These are phyloP conservation scores for Anisogramma anomala DNA, from an alignment of 2,329 filamentous ascomycete species.

Conservation along the genomic window DNA sequence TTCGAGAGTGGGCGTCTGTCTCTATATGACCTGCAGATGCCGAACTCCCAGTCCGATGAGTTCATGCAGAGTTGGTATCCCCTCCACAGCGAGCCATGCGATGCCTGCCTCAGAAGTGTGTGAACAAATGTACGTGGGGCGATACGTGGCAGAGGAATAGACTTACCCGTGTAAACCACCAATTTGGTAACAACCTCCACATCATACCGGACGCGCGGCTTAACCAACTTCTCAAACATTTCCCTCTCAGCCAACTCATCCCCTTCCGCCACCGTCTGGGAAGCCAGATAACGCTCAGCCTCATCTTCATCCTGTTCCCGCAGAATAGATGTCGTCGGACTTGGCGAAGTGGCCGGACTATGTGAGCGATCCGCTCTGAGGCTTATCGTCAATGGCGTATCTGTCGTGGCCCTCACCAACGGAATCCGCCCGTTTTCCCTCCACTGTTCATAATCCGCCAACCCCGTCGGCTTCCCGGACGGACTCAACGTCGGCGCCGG, in stretches of 20 bases:
- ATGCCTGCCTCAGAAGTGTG: slow-evolving; percentile 46
- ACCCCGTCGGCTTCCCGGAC: slow-evolving; percentile 21
- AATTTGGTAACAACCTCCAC: slow-evolving; percentile 98
- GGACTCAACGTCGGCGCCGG: slow-evolving; percentile 33
- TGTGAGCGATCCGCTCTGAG: slow-evolving; percentile 16
- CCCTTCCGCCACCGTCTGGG: slow-evolving; percentile 23
- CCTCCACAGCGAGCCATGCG: slow-evolving; percentile 66
- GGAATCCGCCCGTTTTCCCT: slow-evolving; percentile 55
- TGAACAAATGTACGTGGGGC: slow-evolving; percentile 1
- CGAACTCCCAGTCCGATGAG: slow-evolving; percentile 39
- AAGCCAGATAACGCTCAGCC: slow-evolving; percentile 19
- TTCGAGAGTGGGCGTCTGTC: too few species aligned
- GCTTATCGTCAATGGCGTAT: too few species aligned
- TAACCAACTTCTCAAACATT: slow-evolving; percentile 73
- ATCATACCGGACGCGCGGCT: slow-evolving; percentile 85
- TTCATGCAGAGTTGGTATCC: slow-evolving; percentile 64
- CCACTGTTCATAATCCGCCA: slow-evolving; percentile 58
- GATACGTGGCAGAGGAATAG: background rate
- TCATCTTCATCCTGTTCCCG: slow-evolving; percentile 18
- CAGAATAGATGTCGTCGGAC: slow-evolving; percentile 15
- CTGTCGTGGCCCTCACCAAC: slow-evolving; percentile 18
- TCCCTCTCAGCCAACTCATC: slow-evolving; percentile 56
- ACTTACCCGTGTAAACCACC: slow-evolving; percentile 81
- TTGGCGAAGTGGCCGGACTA: slow-evolving; percentile 17
- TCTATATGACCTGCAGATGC: slow-evolving; percentile 21